Percentiles rank a stretch among this genome's conserved stretches.
Conservation (phyloP, 2,329 filamentous ascomycete genomes). For the Elsinoe necatrix region DNA sequence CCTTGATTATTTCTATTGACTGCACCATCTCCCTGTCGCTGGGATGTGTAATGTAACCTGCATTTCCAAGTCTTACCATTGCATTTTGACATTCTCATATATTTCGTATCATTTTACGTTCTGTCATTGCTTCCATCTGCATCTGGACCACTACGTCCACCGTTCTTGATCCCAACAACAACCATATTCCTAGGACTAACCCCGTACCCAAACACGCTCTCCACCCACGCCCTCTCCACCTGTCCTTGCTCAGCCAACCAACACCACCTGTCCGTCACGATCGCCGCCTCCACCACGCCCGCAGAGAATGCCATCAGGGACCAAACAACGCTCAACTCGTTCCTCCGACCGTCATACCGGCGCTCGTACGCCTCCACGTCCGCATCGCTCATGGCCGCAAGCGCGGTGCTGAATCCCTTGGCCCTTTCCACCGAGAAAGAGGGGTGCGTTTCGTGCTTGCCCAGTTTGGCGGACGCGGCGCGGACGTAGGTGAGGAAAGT, state of each 20-base stretch:
- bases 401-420: constrained; percentile 52
- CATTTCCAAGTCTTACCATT: too few relatives aligned
- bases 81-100: too few relatives aligned
- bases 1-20: too few relatives aligned
- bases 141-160: too few relatives aligned
- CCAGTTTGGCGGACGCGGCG: constrained; percentile 69
- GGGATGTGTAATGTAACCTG: too few relatives aligned
- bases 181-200: constrained; percentile 85
- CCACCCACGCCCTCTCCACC: constrained; percentile 73
- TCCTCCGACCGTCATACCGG: constrained; percentile 57
- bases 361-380: constrained; percentile 65
- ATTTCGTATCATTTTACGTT: too few relatives aligned
- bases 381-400: constrained; percentile 62
- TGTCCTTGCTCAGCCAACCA: constrained; percentile 71
- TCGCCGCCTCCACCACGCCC: constrained; percentile 76
- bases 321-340: constrained; percentile 83
- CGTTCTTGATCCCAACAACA: constrained; percentile 73
- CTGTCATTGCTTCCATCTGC: too few relatives aligned
- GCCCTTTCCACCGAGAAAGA: constrained; percentile 39
- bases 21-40: too few relatives aligned
- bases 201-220: constrained; percentile 82
- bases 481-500: constrained; percentile 70
- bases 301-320: constrained; percentile 94
- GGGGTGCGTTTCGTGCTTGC: constrained; percentile 42
- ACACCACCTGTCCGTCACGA: constrained; percentile 83